These are phyloP conservation scores for Simplicillium aogashimaense DNA, from an alignment of 2,329 filamentous ascomycete genomes.

Conservation along the genomic window DNA sequence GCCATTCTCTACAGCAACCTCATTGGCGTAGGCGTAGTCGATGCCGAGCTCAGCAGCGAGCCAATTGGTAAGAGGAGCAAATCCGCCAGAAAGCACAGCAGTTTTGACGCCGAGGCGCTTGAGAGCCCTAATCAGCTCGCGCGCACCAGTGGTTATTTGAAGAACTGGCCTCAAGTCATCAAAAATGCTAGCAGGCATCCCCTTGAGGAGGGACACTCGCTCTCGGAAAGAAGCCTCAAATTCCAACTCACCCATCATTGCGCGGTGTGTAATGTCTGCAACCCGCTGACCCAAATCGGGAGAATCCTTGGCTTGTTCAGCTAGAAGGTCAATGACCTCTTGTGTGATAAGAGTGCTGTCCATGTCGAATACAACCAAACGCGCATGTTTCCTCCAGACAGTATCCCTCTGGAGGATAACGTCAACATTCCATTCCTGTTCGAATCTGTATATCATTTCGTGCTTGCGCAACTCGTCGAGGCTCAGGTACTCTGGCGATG, in stretches of 20 bases:
- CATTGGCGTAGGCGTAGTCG: conserved; percentile 83
- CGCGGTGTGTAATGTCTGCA: conserved; percentile 79
- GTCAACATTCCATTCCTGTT: conserved; percentile 83
- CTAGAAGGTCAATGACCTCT: conserved; percentile 94
- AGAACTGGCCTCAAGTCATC: conserved; percentile 65
- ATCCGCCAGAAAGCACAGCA: conserved; percentile 86
- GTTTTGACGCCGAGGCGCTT: conserved; percentile 76
- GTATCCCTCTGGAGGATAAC: conserved; percentile 66
- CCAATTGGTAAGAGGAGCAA: conserved; percentile 82
- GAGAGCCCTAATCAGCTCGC: conserved; percentile 61
- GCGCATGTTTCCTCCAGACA: conserved; percentile 68
- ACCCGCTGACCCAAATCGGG: conserved; percentile 71
- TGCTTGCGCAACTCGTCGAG: conserved; percentile 66
- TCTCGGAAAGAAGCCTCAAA: conserved; percentile 78
- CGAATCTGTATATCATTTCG: conserved; percentile 73
- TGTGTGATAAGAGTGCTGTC: conserved; percentile 95
- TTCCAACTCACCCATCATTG: conserved; percentile 93
- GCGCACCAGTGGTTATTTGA: conserved; percentile 72
- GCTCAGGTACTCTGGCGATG: conserved; percentile 52
- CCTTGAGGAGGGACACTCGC: conserved; percentile 70
- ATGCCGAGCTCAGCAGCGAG: conserved; percentile 71
- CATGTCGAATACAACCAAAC: conserved; percentile 96
- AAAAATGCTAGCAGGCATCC: conserved; percentile 70
- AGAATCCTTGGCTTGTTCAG: conserved; percentile 60
- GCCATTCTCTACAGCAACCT: conserved; percentile 55